Conservation (phyloP, 139 green algal species). For the Tetraselmis striata region DNA sequence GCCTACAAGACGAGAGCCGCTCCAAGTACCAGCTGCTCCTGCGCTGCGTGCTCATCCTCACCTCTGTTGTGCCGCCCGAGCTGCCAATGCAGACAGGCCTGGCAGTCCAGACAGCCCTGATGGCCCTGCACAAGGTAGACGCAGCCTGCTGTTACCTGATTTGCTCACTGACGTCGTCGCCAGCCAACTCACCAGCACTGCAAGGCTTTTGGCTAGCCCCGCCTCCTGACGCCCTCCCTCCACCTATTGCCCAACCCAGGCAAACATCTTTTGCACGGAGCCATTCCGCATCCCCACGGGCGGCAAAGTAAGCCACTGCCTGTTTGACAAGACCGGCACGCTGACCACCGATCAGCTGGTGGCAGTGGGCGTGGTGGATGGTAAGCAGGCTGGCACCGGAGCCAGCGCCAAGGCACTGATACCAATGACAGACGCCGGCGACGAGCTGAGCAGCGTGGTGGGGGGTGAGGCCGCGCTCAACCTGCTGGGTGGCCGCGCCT, state of each 20-base stretch:
- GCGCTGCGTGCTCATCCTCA: conserved; percentile 29
- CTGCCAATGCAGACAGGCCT: conserved; percentile 32
- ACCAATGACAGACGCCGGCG: not conserved
- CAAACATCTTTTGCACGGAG: conserved; percentile 15
- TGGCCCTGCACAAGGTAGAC: conserved; percentile 11
- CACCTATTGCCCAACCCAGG: no score
- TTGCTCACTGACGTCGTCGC: not conserved
- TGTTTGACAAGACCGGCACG: conserved; percentile 39
- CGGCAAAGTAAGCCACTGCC: conserved; percentile 18
- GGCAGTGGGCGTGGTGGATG: conserved; percentile 4
- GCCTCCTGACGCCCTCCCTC: no score
- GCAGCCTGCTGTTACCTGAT: conserved; percentile 13
- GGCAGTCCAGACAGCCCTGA: conserved; percentile 25
- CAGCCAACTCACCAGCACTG: no score
- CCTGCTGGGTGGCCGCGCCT: no score
- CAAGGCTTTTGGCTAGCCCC: no score
- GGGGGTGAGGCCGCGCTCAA: not conserved
- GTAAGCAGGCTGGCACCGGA: not conserved
- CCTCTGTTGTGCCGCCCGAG: conserved; percentile 25
- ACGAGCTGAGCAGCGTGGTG: conserved; percentile 1
- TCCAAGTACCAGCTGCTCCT: conserved; percentile 28
- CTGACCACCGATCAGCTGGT: conserved; percentile 29
- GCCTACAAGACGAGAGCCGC: conserved; percentile 24
- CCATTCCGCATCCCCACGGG: conserved; percentile 24
- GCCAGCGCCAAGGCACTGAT: not conserved